Percentiles rank a stretch among this genome's conserved stretches.
phyloP scores from a whole-genome alignment of 2,329 filamentous ascomycete genomes.

The Alternaria sp. region DNA sequence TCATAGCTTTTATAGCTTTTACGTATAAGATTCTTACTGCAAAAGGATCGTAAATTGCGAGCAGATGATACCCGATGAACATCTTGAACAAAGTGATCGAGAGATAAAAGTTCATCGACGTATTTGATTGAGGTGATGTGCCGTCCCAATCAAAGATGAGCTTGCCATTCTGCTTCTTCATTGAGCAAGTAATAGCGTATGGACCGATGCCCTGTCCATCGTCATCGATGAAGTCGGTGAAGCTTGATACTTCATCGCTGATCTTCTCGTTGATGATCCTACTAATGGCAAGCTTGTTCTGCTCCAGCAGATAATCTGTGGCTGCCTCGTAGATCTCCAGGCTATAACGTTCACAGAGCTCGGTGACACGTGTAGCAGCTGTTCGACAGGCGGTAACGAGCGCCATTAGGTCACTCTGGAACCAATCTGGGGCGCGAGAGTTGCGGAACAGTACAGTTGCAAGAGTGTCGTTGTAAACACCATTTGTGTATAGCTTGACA shows the following conservation, averaged over 20 bases:
- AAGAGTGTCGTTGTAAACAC: slow-evolving; percentile 55
- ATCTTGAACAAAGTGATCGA: slow-evolving; percentile 62
- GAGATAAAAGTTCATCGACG: slow-evolving; percentile 60
- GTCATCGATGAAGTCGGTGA: slow-evolving; percentile 61
- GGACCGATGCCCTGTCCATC: slow-evolving; percentile 58
- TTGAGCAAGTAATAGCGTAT: slow-evolving; percentile 58
- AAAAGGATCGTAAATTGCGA: slow-evolving; percentile 59
- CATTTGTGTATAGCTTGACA: slow-evolving; percentile 57
- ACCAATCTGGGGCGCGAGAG: slow-evolving; percentile 60
- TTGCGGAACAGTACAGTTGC: slow-evolving; percentile 59
- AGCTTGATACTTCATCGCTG: slow-evolving; percentile 52
- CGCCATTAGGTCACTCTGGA: slow-evolving; percentile 58
- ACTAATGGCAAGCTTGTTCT: slow-evolving; percentile 56
- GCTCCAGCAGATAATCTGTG: slow-evolving; percentile 54
- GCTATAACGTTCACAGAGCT: slow-evolving; percentile 57
- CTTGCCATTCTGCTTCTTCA: slow-evolving; percentile 55
- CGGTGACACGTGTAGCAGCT: slow-evolving; percentile 55
- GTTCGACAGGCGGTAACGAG: slow-evolving; percentile 58
- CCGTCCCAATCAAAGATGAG: slow-evolving; percentile 60
- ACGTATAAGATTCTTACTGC: slow-evolving; percentile 33
- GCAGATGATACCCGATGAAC: slow-evolving; percentile 60
- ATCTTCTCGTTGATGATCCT: slow-evolving; percentile 59
- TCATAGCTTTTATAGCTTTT: background rate
- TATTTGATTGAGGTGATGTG: slow-evolving; percentile 57
- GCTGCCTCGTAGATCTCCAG: slow-evolving; percentile 57